phyloP scores from a whole-genome alignment of 2,329 filamentous ascomycete genomes.

The Trichoderma hamatum region DNA sequence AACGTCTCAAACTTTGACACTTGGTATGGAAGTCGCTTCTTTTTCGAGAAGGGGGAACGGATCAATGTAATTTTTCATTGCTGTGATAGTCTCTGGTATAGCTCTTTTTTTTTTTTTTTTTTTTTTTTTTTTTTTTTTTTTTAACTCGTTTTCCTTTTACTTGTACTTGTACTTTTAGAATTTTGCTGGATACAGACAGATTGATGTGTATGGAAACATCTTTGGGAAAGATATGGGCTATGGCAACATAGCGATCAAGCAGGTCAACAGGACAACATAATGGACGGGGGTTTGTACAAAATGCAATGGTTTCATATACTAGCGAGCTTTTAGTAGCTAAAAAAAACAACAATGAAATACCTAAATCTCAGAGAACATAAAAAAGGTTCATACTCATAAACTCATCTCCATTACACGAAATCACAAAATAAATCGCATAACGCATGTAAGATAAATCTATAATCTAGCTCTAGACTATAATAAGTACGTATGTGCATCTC shows the following conservation, averaged over 20 bases:
- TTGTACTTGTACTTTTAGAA: too few species aligned
- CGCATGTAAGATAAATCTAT: too few species aligned
- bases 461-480: too few species aligned
- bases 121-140: neutral
- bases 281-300: neutral
- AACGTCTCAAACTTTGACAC: neutral
- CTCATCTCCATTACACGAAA: too few species aligned
- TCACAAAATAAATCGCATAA: too few species aligned
- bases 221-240: neutral
- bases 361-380: neutral
- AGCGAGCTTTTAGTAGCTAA: neutral
- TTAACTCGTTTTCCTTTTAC: neutral
- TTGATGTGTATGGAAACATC: neutral
- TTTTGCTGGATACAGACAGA: neutral
- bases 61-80: neutral
- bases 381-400: neutral
- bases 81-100: neutral
- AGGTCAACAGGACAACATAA: slow-evolving; percentile 12
- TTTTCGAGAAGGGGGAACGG: neutral
- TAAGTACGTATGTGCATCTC: too few species aligned
- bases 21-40: neutral
- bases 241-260: slow-evolving; percentile 13
- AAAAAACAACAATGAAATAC: neutral
- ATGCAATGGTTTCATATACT: neutral
- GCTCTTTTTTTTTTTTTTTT: neutral